Conservation (phyloP, 805 yeast genomes). For the Komagataella phaffii region DNA sequence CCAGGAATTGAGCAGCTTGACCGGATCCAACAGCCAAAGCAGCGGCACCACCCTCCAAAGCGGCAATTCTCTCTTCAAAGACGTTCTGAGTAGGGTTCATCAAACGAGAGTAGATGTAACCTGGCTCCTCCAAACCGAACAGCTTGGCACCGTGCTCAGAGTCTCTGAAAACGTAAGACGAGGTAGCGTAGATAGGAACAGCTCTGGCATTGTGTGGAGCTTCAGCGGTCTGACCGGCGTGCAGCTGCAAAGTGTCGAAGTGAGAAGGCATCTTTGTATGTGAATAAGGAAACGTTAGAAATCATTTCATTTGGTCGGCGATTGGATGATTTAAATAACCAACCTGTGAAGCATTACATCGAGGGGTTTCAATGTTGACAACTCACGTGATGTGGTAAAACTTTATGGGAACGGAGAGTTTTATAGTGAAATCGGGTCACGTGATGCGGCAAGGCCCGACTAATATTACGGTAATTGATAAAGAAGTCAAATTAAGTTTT, state of each 20-base stretch:
- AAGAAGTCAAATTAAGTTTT: not conserved
- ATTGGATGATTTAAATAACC: not conserved
- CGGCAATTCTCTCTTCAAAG: slow-evolving; percentile 85
- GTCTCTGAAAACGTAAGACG: slow-evolving; percentile 79
- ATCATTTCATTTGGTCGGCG: not conserved
- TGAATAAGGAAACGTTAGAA: slow-evolving; percentile 10
- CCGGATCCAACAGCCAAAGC: slow-evolving; percentile 92
- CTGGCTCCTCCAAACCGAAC: slow-evolving; percentile 74
- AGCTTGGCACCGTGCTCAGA: slow-evolving; percentile 88
- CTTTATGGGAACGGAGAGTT: not conserved
- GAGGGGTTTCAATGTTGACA: not conserved
- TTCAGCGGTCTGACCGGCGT: slow-evolving; percentile 81
- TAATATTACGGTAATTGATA: not conserved
- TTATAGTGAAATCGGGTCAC: not conserved
- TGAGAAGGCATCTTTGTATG: slow-evolving; percentile 32
- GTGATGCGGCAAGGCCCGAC: not conserved
- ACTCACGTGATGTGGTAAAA: not conserved
- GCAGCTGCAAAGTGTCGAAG: slow-evolving; percentile 86
- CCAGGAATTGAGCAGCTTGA: slow-evolving; percentile 87
- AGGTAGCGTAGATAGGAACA: slow-evolving; percentile 84
- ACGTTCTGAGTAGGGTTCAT: slow-evolving; percentile 90
- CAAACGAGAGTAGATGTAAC: slow-evolving; percentile 80
- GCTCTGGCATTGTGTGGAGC: slow-evolving; percentile 67
- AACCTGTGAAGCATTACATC: not conserved
- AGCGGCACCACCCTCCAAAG: slow-evolving; percentile 84